These are phyloP conservation scores for Prosopis cineraria DNA, from an alignment of 306 rosid genomes.

Conservation along the genomic window DNA sequence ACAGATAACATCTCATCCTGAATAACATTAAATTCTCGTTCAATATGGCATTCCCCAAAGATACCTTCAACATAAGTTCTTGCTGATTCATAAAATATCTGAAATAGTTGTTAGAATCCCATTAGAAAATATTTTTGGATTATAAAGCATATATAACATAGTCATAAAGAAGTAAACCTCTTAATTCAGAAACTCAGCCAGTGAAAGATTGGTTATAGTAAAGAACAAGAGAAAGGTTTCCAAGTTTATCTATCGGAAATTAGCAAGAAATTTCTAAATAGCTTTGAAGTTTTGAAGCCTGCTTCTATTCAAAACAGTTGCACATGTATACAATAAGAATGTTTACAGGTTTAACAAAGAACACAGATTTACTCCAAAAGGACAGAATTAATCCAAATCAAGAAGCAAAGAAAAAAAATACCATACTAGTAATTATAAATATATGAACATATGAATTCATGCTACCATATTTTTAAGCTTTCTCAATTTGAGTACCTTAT, in stretches of 20 bases:
- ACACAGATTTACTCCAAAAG: too few relatives aligned
- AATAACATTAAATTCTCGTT: conserved; percentile 37
- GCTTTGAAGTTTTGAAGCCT: background rate
- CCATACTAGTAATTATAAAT: background rate
- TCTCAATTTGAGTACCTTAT: background rate
- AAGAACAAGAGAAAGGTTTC: background rate
- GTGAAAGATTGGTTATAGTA: background rate
- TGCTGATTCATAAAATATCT: conserved; percentile 73
- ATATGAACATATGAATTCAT: background rate
- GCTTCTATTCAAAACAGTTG: background rate
- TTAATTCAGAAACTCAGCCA: background rate
- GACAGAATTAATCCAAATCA: background rate
- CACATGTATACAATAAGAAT: background rate
- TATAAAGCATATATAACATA: background rate
- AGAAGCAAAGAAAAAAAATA: background rate
- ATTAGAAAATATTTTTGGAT: background rate
- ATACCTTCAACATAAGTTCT: conserved; percentile 57
- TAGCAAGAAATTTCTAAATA: background rate
- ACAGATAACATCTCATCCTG: conserved; percentile 40
- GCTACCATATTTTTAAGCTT: background rate
- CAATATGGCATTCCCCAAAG: conserved; percentile 46
- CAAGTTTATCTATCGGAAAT: background rate
- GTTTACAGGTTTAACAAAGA: background rate
- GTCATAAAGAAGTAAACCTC: background rate
- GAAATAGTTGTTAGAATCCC: conserved; percentile 30